A percentile compares a stretch with the other conserved stretches of the same genome.
These are phyloP conservation scores for Chlamydomonas eustigma DNA, from an alignment of 139 green algal genomes.

Conservation along the genomic window DNA sequence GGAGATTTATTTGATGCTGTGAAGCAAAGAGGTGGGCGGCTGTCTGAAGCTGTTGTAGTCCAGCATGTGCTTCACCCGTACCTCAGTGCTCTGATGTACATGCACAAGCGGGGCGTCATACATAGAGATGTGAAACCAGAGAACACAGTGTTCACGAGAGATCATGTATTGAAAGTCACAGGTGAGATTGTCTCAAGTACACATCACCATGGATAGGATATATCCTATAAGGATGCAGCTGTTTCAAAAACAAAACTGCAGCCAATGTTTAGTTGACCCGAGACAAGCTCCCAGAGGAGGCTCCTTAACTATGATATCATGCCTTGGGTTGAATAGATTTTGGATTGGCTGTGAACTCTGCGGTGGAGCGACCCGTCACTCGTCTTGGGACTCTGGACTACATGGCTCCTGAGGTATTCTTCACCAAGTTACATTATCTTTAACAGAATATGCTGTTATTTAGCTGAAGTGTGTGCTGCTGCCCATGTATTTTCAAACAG, in stretches of 20 bases:
- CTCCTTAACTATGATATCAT: not conserved
- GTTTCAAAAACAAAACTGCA: not conserved
- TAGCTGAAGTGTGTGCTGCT: not conserved
- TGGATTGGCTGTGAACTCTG: slow-evolving; percentile 49
- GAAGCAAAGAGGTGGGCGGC: slow-evolving; percentile 52
- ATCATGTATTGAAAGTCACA: slow-evolving; percentile 44
- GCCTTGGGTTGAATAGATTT: slow-evolving; percentile 55
- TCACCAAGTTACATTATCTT: not conserved
- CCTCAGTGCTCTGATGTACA: slow-evolving; percentile 48
- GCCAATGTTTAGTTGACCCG: not conserved
- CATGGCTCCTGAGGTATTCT: slow-evolving; percentile 29
- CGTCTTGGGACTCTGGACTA: slow-evolving; percentile 49
- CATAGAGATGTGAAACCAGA: slow-evolving; percentile 75
- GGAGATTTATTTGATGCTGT: slow-evolving; percentile 81
- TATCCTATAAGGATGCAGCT: not conserved
- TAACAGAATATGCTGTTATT: not conserved
- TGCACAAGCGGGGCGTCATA: slow-evolving; percentile 53
- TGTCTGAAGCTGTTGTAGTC: slow-evolving; percentile 58
- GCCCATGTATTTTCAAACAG: no score
- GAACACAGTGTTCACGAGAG: slow-evolving; percentile 68
- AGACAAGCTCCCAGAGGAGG: no score
- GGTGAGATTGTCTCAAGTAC: no score
- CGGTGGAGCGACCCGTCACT: slow-evolving; percentile 50
- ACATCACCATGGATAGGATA: not conserved
- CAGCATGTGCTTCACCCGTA: slow-evolving; percentile 37